These are phyloP conservation scores for Picocystis salinarum DNA, from an alignment of 139 green algal species.

Conservation along the genomic window DNA sequence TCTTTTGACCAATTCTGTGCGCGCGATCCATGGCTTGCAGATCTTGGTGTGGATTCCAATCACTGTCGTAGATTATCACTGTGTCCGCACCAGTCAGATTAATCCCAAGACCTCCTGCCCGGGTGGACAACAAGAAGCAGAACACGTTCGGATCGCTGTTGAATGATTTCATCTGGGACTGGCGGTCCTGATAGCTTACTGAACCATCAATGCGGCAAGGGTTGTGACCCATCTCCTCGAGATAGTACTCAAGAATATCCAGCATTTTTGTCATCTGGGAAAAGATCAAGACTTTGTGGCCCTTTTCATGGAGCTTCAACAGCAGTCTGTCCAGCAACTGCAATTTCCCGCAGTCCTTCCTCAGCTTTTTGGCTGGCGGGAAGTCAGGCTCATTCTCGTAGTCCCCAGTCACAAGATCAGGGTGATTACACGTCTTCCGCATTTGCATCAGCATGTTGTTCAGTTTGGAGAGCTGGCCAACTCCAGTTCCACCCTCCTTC, in stretches of 20 bases:
- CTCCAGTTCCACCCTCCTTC: slow-evolving; percentile 9
- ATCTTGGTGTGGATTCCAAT: slow-evolving; percentile 83
- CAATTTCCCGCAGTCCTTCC: slow-evolving; percentile 85
- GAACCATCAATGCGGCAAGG: slow-evolving; percentile 63
- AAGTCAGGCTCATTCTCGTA: slow-evolving; percentile 25
- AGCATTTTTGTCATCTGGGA: slow-evolving; percentile 98
- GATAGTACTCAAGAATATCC: slow-evolving; percentile 80
- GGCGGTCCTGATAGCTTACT: slow-evolving; percentile 13
- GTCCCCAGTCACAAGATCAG: slow-evolving; percentile 71
- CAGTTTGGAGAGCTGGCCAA: slow-evolving; percentile 28
- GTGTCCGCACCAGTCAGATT: slow-evolving; percentile 11
- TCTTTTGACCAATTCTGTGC: slow-evolving; percentile 92
- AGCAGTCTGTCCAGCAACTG: slow-evolving; percentile 60
- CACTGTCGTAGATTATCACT: slow-evolving; percentile 22
- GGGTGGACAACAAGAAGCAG: slow-evolving; percentile 89
- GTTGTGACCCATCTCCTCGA: slow-evolving; percentile 54
- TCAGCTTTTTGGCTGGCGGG: slow-evolving; percentile 43
- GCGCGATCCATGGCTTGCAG: slow-evolving; percentile 95
- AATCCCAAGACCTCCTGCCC: slow-evolving; percentile 68
- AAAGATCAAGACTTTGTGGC: slow-evolving; percentile 85
- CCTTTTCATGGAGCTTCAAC: slow-evolving; percentile 30
- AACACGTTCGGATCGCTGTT: slow-evolving; percentile 52
- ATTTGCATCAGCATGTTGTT: slow-evolving; percentile 96
- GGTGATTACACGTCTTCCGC: slow-evolving; percentile 96
- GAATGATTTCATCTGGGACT: slow-evolving; percentile 43